These are phyloP conservation scores for Decorospora gaudefroyi DNA, from an alignment of 2,329 filamentous ascomycete species.

Conservation along the genomic window DNA sequence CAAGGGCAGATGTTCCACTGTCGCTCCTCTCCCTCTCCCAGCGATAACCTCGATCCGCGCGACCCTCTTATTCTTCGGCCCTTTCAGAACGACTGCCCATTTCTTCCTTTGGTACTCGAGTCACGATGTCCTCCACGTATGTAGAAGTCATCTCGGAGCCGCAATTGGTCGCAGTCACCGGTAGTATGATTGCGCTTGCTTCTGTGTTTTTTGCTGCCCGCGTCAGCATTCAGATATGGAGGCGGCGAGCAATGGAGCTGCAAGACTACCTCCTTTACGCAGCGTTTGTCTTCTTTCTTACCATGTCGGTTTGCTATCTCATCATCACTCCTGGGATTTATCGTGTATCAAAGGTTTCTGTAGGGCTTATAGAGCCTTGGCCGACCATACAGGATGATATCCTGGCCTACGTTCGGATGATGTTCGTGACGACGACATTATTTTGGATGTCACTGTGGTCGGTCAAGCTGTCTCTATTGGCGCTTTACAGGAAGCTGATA, in stretches of 20 bases:
- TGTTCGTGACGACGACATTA: slow-evolving; percentile 46
- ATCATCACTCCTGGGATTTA: slow-evolving; percentile 40
- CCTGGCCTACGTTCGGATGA: slow-evolving; percentile 40
- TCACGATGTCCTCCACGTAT: too few relatives aligned
- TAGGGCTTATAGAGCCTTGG: slow-evolving; percentile 29
- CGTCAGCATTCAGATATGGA: slow-evolving; percentile 8
- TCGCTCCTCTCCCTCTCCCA: too few relatives aligned
- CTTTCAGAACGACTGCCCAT: too few relatives aligned
- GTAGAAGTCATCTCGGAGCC: slow-evolving; percentile 6
- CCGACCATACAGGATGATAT: slow-evolving; percentile 36
- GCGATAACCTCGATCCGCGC: too few relatives aligned
- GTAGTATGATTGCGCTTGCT: slow-evolving; percentile 11
- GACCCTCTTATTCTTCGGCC: too few relatives aligned
- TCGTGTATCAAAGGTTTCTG: slow-evolving; percentile 30
- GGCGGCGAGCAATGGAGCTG: background rate
- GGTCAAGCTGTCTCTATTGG: slow-evolving; percentile 49
- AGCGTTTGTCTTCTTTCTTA: slow-evolving; percentile 34
- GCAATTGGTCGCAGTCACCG: background rate
- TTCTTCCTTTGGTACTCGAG: too few relatives aligned
- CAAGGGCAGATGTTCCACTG: too few relatives aligned
- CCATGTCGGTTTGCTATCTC: slow-evolving; percentile 37
- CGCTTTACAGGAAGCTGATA: slow-evolving; percentile 47
- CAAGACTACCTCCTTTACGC: slow-evolving; percentile 28
- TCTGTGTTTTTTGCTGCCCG: slow-evolving; percentile 17
- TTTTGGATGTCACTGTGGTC: slow-evolving; percentile 49